A percentile compares a stretch with the other conserved stretches of the same genome.
Evolutionary conservation across 768 basidiomycete species (phyloP).

Genomic region (Ramaria sp.): DNA sequence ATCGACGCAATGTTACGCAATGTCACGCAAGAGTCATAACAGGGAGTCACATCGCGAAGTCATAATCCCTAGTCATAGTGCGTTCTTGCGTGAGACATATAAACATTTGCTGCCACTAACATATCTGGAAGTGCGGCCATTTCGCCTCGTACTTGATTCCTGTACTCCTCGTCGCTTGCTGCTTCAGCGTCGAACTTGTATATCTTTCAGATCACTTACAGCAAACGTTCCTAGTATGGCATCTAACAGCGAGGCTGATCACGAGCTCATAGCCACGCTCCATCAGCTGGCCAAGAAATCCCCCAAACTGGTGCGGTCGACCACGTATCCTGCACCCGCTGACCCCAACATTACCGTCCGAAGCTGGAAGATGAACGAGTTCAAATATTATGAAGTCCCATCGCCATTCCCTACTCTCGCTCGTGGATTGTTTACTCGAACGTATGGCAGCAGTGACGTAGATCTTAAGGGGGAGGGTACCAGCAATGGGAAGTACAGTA

Average conservation of each 20-base stretch:
- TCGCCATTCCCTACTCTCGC: constrained; percentile 95
- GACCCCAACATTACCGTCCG: constrained; percentile 45
- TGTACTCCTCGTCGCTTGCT: no score
- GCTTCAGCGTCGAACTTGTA: no score
- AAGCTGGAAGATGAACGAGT: constrained; percentile 98
- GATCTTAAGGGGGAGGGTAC: constrained; percentile 20
- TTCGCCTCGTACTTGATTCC: no score
- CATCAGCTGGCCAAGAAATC: constrained; percentile 39
- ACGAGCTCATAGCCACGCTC: constrained; percentile 49
- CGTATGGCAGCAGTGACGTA: constrained; percentile 15
- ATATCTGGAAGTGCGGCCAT: no score
- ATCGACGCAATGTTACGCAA: no score
- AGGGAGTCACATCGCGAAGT: no score
- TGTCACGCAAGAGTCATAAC: no score
- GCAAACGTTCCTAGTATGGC: not conserved
- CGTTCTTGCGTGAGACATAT: no score
- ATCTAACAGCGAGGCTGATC: constrained; percentile 25
- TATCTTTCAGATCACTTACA: not conserved
- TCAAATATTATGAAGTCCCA: constrained; percentile 83
- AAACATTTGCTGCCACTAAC: no score
- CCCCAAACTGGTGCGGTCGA: constrained; percentile 56
- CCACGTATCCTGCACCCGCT: constrained; percentile 45
- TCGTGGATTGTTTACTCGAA: constrained; percentile 69
- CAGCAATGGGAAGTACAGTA: constrained; percentile 30
- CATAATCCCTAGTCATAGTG: no score